Evolutionary conservation across 108 stramenopile genomes (phyloP).

Genomic region (Skeletonema grethae): DNA sequence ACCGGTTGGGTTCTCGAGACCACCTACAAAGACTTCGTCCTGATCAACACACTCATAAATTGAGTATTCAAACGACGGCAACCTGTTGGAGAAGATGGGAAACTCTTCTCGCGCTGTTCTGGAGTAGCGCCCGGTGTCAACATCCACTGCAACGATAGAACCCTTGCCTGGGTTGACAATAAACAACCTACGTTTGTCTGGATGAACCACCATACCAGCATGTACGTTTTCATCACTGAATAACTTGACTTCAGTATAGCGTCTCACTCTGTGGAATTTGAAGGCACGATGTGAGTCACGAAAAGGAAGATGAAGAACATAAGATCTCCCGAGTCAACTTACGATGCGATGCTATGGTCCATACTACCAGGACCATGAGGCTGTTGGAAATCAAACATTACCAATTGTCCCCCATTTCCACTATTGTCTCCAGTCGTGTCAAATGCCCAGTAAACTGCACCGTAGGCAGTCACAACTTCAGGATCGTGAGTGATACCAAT

Average conservation of each 20-base stretch:
- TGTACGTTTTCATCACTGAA: conserved; percentile 17
- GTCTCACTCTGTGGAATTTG: conserved; percentile 10
- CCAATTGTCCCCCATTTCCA: conserved; percentile 47
- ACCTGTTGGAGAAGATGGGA: conserved; percentile 43
- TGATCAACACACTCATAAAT: conserved; percentile 56
- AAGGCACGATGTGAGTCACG: not conserved
- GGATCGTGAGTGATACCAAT: conserved; percentile 61
- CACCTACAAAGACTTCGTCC: conserved; percentile 25
- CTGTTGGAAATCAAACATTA: conserved; percentile 54
- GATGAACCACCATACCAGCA: conserved; percentile 56
- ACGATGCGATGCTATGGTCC: conserved; percentile 38
- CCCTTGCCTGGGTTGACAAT: conserved; percentile 39
- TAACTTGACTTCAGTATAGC: conserved; percentile 48
- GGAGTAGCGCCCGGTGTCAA: conserved; percentile 45
- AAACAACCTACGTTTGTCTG: conserved; percentile 40
- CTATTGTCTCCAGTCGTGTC: conserved; percentile 52
- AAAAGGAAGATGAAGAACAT: not conserved
- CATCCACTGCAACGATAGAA: conserved; percentile 30
- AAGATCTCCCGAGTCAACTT: not conserved
- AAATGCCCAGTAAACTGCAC: conserved; percentile 52
- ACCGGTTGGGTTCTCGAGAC: conserved; percentile 39
- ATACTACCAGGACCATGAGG: conserved; percentile 58
- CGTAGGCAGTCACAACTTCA: conserved; percentile 47
- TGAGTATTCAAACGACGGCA: conserved; percentile 55
- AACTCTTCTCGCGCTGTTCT: conserved; percentile 55